These are phyloP conservation scores for Ceratobasidium sp. DNA, from an alignment of 1,284 basidiomycete genomes.

Conservation along the genomic window DNA sequence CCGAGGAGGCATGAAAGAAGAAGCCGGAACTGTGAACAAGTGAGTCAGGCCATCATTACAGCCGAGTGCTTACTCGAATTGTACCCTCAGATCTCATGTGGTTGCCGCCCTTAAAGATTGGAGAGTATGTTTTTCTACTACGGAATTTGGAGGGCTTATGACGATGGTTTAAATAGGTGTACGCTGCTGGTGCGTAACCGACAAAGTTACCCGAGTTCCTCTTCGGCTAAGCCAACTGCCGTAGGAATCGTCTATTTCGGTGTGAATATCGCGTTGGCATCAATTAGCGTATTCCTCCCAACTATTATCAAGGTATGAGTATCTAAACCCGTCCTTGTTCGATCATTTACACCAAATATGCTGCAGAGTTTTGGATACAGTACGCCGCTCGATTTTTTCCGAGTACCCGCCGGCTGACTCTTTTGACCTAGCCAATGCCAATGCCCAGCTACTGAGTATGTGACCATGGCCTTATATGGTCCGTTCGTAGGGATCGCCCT, in stretches of 20 bases:
- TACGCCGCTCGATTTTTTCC: slow-evolving; percentile 50
- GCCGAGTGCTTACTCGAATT: slow-evolving; percentile 41
- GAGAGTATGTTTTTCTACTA: slow-evolving; percentile 62
- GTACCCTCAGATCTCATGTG: slow-evolving; percentile 64
- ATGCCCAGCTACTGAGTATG: slow-evolving; percentile 68
- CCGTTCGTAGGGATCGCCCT: slow-evolving; percentile 54
- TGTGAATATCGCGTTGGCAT: slow-evolving; percentile 80
- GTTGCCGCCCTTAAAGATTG: slow-evolving; percentile 74
- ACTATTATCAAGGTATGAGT: slow-evolving; percentile 70
- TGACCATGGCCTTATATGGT: not conserved
- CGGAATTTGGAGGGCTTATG: not conserved
- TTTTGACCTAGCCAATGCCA: slow-evolving; percentile 58
- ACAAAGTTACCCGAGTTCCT: not conserved
- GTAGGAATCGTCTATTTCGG: slow-evolving; percentile 77
- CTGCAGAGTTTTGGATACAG: slow-evolving; percentile 68
- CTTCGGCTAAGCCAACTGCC: not conserved
- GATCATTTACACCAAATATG: not conserved
- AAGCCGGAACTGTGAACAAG: slow-evolving; percentile 72
- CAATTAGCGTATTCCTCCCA: slow-evolving; percentile 84
- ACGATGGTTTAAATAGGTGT: not conserved
- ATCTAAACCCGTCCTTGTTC: slow-evolving; percentile 1
- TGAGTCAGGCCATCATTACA: slow-evolving; percentile 56
- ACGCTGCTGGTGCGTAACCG: slow-evolving; percentile 4
- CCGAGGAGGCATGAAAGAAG: slow-evolving; percentile 71
- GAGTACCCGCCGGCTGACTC: slow-evolving; percentile 23